Evolutionary conservation across 75 land plant genomes (phyloP).

Genomic region (Cupressus sempervirens): DNA sequence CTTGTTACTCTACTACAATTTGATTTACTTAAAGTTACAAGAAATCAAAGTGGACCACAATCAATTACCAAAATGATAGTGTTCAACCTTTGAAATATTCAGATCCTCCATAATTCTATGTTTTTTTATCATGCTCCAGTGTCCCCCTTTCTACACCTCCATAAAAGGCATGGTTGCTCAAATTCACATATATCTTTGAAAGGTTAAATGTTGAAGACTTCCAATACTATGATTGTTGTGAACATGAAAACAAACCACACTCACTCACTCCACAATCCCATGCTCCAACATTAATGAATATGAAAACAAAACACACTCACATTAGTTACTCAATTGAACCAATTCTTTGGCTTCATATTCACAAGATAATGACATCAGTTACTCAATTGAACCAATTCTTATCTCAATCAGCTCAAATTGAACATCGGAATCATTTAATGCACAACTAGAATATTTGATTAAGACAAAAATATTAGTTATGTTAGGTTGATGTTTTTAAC

Average conservation of each 20-base stretch:
- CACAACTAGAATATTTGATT: too few species aligned
- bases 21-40: too few species aligned
- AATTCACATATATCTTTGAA: constrained; percentile 66
- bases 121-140: constrained; percentile 61
- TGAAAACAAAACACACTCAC: too few species aligned
- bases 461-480: neutral
- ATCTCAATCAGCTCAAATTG: too few species aligned
- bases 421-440: too few species aligned
- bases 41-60: too few species aligned
- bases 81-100: constrained; percentile 71
- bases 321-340: too few species aligned
- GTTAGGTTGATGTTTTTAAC: too few species aligned
- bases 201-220: constrained; percentile 66
- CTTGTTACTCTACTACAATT: too few species aligned
- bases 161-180: constrained; percentile 71
- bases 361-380: neutral
- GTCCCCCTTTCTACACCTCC: constrained; percentile 71
- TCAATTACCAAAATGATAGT: too few species aligned
- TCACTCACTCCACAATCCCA: neutral
- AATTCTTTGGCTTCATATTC: too few species aligned
- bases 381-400: neutral
- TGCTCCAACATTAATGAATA: neutral
- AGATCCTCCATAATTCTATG: constrained; percentile 66
- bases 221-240: constrained; percentile 57
- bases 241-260: constrained; percentile 55